Evolutionary conservation across 441 rosid species (phyloP).

Genomic region (Dalechampia spathulata): DNA sequence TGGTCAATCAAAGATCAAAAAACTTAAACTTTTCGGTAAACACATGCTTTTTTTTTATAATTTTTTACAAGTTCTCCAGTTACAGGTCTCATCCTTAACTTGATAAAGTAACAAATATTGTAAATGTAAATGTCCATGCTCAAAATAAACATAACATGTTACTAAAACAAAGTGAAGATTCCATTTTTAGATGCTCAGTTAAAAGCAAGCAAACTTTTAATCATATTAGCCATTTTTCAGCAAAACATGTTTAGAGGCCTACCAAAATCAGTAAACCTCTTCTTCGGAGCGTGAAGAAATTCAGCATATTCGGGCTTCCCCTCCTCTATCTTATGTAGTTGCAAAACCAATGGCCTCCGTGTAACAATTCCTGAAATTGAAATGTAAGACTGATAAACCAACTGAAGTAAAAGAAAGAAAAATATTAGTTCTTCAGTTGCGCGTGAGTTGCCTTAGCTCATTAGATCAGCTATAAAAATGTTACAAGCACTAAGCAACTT

Average conservation of each 20-base stretch:
- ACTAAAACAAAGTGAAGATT: neutral
- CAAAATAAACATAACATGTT: neutral
- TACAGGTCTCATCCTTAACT: neutral
- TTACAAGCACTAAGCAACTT: no score
- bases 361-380: conserved; percentile 66
- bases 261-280: conserved; percentile 79
- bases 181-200: neutral
- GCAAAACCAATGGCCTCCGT: conserved; percentile 92
- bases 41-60: no score
- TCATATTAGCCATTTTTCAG: neutral
- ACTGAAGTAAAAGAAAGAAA: no score
- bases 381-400: conserved; percentile 8
- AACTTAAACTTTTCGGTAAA: no score
- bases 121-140: neutral
- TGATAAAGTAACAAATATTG: neutral
- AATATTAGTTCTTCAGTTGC: no score
- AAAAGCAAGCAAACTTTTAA: neutral
- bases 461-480: neutral
- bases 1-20: neutral
- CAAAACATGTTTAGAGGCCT: conserved; percentile 16
- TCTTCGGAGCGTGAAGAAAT: conserved; percentile 89
- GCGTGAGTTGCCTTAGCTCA: neutral
- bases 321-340: conserved; percentile 81
- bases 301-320: conserved; percentile 80
- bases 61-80: neutral